Percentiles rank a stretch among this genome's conserved stretches.
Evolutionary conservation across 1,284 basidiomycete genomes (phyloP).

Genomic region (Prillingera fragicola): DNA sequence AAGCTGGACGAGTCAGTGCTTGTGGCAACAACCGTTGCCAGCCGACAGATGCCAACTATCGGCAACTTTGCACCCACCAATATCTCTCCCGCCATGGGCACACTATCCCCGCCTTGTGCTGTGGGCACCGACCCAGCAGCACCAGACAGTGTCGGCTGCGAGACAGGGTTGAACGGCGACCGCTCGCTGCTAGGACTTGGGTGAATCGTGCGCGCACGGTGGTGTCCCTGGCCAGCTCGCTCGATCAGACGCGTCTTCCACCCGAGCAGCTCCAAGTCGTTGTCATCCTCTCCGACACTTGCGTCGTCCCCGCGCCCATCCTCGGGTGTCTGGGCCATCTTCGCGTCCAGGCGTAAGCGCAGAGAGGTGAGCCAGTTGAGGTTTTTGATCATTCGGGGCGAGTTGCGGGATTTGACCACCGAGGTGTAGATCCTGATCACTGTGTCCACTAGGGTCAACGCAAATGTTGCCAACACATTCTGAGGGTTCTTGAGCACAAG

Average conservation of each 20-base stretch:
- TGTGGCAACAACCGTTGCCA: too few relatives aligned
- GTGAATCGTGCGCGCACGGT: background rate
- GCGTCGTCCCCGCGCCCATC: background rate
- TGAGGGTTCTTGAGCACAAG: constrained; percentile 12
- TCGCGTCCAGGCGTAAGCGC: background rate
- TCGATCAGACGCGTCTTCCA: constrained; percentile 30
- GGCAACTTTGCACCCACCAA: background rate
- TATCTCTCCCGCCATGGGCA: background rate
- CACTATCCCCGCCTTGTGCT: background rate
- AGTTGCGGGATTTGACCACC: constrained; percentile 1
- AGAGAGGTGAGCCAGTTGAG: constrained; percentile 5
- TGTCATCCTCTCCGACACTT: constrained; percentile 7
- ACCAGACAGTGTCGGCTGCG: background rate
- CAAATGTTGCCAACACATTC: constrained; percentile 7
- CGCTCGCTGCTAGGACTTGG: background rate
- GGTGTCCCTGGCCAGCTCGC: background rate
- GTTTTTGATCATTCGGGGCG: constrained; percentile 3
- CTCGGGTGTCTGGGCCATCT: background rate
- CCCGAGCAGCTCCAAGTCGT: constrained; percentile 24
- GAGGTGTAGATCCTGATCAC: constrained; percentile 9
- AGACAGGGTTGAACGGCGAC: background rate
- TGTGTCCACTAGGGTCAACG: constrained; percentile 8
- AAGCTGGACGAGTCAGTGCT: background rate
- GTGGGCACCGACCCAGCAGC: background rate
- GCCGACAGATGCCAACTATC: background rate